phyloP scores from a whole-genome alignment of 768 basidiomycete species.

The Suillus ampliporus region DNA sequence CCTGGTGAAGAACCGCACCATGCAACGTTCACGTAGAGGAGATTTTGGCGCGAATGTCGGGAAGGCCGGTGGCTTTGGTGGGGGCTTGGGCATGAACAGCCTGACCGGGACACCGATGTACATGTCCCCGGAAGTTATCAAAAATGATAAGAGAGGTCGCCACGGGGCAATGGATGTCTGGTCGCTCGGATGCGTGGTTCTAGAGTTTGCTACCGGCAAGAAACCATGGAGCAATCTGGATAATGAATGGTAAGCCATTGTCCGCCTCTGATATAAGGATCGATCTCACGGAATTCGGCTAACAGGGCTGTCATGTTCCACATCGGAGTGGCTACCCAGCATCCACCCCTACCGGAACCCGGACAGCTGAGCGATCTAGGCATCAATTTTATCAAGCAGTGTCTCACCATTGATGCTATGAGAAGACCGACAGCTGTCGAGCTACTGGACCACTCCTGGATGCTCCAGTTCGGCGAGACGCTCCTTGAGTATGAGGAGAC shows the following conservation, averaged over 20 bases:
- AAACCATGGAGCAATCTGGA: slow-evolving; percentile 99
- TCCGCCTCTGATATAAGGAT: background rate
- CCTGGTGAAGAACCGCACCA: slow-evolving; percentile 86
- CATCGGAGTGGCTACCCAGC: slow-evolving; percentile 95
- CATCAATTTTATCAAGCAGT: slow-evolving; percentile 92
- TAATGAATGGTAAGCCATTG: slow-evolving; percentile 86
- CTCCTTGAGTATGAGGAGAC: slow-evolving; percentile 70
- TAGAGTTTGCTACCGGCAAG: slow-evolving; percentile 94
- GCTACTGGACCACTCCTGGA: slow-evolving; percentile 89
- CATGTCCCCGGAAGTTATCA: slow-evolving; percentile 99
- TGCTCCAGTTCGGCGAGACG: slow-evolving; percentile 79
- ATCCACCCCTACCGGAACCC: slow-evolving; percentile 92
- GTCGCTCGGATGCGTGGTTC: slow-evolving; percentile 96
- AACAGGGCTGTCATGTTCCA: slow-evolving; percentile 99
- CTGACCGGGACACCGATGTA: slow-evolving; percentile 99
- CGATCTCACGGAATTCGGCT: background rate
- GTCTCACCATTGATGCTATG: slow-evolving; percentile 86
- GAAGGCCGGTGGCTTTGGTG: slow-evolving; percentile 41
- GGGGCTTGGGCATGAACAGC: slow-evolving; percentile 69
- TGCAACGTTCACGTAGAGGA: slow-evolving; percentile 70
- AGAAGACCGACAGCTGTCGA: slow-evolving; percentile 84
- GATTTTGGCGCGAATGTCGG: slow-evolving; percentile 44
- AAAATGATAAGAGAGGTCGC: slow-evolving; percentile 85
- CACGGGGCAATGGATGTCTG: slow-evolving; percentile 98
- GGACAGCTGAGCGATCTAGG: slow-evolving; percentile 88